These are phyloP conservation scores for Fraxinus latifolia DNA, from an alignment of 305 asterid genomes.

Conservation along the genomic window DNA sequence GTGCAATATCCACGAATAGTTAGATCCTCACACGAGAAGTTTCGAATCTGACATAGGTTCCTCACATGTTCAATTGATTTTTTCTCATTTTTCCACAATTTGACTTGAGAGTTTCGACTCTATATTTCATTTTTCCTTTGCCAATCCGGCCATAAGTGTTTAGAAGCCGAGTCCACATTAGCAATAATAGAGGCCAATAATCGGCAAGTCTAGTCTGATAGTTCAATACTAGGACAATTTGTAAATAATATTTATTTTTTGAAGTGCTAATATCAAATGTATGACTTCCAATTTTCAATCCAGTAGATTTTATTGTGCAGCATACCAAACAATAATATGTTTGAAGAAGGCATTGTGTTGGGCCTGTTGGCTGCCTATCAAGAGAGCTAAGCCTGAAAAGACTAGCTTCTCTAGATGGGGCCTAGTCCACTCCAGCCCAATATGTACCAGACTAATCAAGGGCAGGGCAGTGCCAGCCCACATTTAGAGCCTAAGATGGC, in stretches of 20 bases:
- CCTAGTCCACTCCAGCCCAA: neutral
- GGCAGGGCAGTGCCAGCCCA: neutral
- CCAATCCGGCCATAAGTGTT: constrained; percentile 16
- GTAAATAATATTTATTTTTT: constrained; percentile 34
- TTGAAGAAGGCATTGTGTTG: neutral
- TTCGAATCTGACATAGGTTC: constrained; percentile 13
- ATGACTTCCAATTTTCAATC: neutral
- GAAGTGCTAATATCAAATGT: constrained; percentile 21
- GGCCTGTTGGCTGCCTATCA: neutral
- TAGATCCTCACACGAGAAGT: constrained; percentile 15
- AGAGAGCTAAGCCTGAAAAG: neutral
- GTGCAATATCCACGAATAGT: constrained; percentile 70
- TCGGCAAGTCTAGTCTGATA: constrained; percentile 26
- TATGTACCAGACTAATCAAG: neutral
- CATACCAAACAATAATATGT: neutral
- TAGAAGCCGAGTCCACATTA: constrained; percentile 30
- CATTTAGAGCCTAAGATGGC: neutral
- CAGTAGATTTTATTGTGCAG: neutral
- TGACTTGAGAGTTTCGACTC: constrained; percentile 40
- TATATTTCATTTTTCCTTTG: constrained; percentile 4
- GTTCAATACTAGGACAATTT: constrained; percentile 20
- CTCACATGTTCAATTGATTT: constrained; percentile 30
- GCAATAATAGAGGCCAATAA: constrained; percentile 35
- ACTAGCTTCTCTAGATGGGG: neutral
- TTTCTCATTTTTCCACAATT: constrained; percentile 41